These are phyloP conservation scores for Edaphochlamys debaryana DNA, from an alignment of 139 green algal species.

Conservation along the genomic window DNA sequence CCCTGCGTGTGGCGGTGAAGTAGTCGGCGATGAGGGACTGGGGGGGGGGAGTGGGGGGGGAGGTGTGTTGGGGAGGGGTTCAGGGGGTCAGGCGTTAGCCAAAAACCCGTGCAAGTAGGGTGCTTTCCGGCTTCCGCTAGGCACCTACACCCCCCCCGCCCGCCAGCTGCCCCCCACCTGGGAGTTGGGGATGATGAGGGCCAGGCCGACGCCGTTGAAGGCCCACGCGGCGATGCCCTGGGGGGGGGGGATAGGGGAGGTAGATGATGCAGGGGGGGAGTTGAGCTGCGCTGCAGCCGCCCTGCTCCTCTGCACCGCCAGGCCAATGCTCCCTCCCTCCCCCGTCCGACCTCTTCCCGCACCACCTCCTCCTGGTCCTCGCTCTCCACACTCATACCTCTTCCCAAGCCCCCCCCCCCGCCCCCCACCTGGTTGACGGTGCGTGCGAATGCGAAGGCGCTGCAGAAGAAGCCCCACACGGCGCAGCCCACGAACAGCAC, in stretches of 20 bases:
- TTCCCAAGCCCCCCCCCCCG: too few species aligned
- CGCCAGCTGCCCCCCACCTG: too few species aligned
- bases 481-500: constrained; percentile 75
- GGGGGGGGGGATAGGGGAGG: too few species aligned
- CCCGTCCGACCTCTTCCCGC: background rate
- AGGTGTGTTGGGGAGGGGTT: too few species aligned
- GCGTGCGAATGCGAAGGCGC: constrained; percentile 64
- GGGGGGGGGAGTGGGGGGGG: too few species aligned
- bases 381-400: too few species aligned
- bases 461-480: constrained; percentile 80
- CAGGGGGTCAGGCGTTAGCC: too few species aligned
- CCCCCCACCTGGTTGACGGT: constrained; percentile 58
- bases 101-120: too few species aligned
- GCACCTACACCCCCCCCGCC: too few species aligned
- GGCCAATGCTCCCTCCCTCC: background rate
- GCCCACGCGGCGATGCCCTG: constrained; percentile 57
- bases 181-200: constrained; percentile 77
- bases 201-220: constrained; percentile 79
- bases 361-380: background rate
- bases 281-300: background rate
- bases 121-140: too few species aligned
- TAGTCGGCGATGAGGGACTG: constrained; percentile 78
- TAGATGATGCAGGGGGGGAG: background rate
- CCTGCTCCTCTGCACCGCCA: too few species aligned
- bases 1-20: constrained; percentile 50